Percentiles rank a stretch among this genome's conserved stretches.
phyloP scores from a whole-genome alignment of 2,329 filamentous ascomycete genomes.

The Metarhizium robertsii region DNA sequence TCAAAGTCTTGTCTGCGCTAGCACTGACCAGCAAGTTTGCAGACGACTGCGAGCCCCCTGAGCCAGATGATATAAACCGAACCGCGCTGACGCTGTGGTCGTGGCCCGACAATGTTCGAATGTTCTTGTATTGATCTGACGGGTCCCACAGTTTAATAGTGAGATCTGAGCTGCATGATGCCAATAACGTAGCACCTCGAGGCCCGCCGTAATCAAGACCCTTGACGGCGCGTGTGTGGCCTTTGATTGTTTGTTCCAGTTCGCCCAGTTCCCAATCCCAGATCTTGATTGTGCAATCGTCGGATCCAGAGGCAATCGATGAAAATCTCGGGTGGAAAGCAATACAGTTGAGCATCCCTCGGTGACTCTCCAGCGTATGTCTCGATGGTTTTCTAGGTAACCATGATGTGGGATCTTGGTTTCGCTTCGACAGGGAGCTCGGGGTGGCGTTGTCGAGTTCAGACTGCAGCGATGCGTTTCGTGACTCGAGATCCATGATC shows the following conservation, averaged over 20 bases:
- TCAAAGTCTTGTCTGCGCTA: conserved; percentile 71
- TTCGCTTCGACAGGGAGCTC: conserved; percentile 57
- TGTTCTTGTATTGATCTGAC: conserved; percentile 85
- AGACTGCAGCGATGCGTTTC: conserved; percentile 61
- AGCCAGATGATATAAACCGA: conserved; percentile 75
- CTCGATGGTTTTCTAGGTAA: conserved; percentile 74
- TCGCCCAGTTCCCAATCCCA: conserved; percentile 97
- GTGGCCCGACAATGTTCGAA: conserved; percentile 81
- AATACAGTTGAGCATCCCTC: conserved; percentile 72
- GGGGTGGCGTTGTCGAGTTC: conserved; percentile 80
- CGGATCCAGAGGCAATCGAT: conserved; percentile 79
- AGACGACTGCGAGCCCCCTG: conserved; percentile 66
- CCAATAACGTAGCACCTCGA: conserved; percentile 57
- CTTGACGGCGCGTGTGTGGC: conserved; percentile 79
- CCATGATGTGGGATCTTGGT: conserved; percentile 79
- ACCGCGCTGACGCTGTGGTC: conserved; percentile 85
- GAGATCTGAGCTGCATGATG: conserved; percentile 66
- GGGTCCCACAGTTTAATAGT: conserved; percentile 96
- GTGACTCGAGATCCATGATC: conserved; percentile 89
- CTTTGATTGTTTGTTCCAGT: conserved; percentile 81
- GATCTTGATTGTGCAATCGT: conserved; percentile 90
- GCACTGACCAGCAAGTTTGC: conserved; percentile 76
- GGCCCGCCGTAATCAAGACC: conserved; percentile 89
- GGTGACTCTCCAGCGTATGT: conserved; percentile 76
- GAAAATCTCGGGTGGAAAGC: conserved; percentile 92